Evolutionary conservation across 768 basidiomycete species (phyloP), one percentile per base, ranked within the genome.

Genomic region (Lactarius indigo): DNA sequence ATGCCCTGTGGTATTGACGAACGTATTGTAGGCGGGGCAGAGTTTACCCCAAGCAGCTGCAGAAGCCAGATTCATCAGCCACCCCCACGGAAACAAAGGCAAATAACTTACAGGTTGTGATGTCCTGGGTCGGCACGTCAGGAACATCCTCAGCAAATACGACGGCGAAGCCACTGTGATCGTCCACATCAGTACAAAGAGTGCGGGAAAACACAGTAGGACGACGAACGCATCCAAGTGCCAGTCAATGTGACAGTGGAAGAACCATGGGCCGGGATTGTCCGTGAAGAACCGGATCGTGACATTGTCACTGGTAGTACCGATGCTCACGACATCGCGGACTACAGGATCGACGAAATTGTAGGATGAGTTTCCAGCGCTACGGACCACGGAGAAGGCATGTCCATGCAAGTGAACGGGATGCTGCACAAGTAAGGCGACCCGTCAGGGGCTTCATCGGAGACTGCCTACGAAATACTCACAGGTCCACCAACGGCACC

Each of bases 181-280:
- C 2, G 9, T 26, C 6, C 44, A 26, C 2, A 35, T 56, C 47
- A 58, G 37, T 17, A 9, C 2, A 17, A 18, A 41, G 74, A 70
- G 23, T 35, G 33, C 12, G 47, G 8, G 12, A 50, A 76, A 66
- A 64, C 73, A 76, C 81, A 85, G 85, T 37, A 83, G 83, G 18
- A 88, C 88, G 23, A 87, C 1, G 87, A 85, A 23, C 74, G 54
- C 61, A 30, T 69, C 70, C 54, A 75, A 69, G 60, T 75, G 74
- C 74, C 74, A 75, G 23, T 68, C 72, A 54, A 76, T 74, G 59
- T 76, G 75, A 57, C 75, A 76, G 35, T 76, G 75, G 44, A 75
- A 66, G 55, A 72, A 70, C 73, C 71, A 73, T 9, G 71, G 68
- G 20, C 75, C 75, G 30, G 75, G 71, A 20, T 74, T 74, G 64